Evolutionary conservation across 345 rosid species (phyloP), one percentile per base, ranked within the genome.

Genomic region (Sisymbrium irio): DNA sequence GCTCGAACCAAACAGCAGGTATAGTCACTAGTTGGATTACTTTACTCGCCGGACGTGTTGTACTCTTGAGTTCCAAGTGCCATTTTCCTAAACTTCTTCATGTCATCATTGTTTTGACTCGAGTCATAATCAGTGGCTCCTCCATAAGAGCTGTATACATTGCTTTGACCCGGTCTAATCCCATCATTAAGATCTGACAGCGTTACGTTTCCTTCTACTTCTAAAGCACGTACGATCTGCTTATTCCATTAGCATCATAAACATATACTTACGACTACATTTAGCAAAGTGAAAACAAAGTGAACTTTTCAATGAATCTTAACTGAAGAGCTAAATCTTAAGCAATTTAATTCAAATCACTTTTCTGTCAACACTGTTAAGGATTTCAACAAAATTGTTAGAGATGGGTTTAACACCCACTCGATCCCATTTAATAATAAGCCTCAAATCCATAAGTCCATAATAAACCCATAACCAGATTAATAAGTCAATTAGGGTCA

Each of bases 221-320:
- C 96, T 15, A 92, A 54, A 18, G 92, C 92, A 14, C 91, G 89
- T 30, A 89, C 94, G 15, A 89, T 83, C 97, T 92, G 92, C 75
- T 75, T 63, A 44, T 40, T 65, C 19, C 18, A 46, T 65, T 56
- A 74, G 18, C 5, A 6, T 14, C 13, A 25, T 27, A 13, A 51
- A 22, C 25, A 22, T 22, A 22, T 22, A 50, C 30, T 49, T 49
- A 20, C 10, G 11, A 49, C 55, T 20, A 4, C 12, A 9, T 36
- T 36, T 36, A 35, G 37, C 37, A 35, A 35, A 35, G 28, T 27
- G 25, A 22, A 22, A 35, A 10, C 37, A 35, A 35, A 35, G 28
- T 27, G 25, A 22, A 22, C 25, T 22, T 22, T 22, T 22, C 25
- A 3, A 22, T 22, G 3, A 22, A 22, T 22, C 25, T 22, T 22